Conservation (phyloP, 2,329 filamentous ascomycete genomes). For the Claviceps purpurea region DNA sequence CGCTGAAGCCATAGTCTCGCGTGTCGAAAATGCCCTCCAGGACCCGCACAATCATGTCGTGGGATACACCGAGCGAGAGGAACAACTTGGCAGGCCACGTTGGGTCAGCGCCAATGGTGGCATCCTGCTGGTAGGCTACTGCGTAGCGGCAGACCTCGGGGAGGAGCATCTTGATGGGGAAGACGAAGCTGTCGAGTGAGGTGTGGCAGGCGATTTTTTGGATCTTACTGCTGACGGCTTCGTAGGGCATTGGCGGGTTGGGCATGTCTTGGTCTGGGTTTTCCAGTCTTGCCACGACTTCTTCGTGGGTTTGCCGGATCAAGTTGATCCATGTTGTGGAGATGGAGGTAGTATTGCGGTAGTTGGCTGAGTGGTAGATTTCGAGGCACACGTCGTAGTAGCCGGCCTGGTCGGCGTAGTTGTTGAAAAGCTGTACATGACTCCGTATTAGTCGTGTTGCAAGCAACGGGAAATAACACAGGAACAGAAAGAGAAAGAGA, state of each 20-base stretch:
- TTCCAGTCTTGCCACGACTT: constrained; percentile 30
- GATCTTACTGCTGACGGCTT: constrained; percentile 51
- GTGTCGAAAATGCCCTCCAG: constrained; percentile 44
- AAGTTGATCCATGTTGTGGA: constrained; percentile 72
- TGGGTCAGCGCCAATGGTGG: constrained; percentile 41
- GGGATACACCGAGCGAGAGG: constrained; percentile 40
- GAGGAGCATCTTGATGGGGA: constrained; percentile 47
- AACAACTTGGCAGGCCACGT: constrained; percentile 46
- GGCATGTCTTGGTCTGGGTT: constrained; percentile 27
- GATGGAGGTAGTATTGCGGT: constrained; percentile 78
- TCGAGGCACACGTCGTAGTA: constrained; percentile 91
- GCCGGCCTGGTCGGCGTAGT: constrained; percentile 76
- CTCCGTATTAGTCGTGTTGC: constrained; percentile 6
- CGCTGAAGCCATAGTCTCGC: constrained; percentile 46
- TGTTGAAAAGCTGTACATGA: constrained; percentile 63
- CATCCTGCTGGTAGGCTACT: constrained; percentile 43
- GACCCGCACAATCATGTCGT: constrained; percentile 41
- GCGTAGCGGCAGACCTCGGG: constrained; percentile 51
- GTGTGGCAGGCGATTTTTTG: constrained; percentile 53
- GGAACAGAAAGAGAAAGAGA: background rate
- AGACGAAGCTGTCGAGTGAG: constrained; percentile 51
- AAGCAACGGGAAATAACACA: background rate
- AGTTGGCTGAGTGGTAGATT: constrained; percentile 85
- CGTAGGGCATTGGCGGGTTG: constrained; percentile 47
- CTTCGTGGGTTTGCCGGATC: constrained; percentile 56